Evolutionary conservation across 495 filamentous ascomycete genomes (phyloP), one percentile per base, ranked within the genome.

Genomic region (Oidiodendron maius): DNA sequence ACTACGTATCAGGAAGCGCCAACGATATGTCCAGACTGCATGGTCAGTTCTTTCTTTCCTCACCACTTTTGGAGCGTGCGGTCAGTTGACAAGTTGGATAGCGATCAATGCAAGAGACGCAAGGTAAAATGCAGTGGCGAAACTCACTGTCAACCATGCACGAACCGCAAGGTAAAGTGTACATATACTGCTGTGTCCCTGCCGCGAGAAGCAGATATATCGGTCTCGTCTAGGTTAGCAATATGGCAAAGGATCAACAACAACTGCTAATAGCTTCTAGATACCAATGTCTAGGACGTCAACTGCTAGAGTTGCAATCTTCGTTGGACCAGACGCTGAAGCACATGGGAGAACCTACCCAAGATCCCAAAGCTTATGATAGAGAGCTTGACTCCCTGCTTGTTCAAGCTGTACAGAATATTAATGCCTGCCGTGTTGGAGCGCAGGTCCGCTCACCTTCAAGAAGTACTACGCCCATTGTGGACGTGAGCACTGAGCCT

Each of bases 41-140:
- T 46, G 44, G 44, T 46, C 17, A 9, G 28, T 32, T 8, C 28
- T n/a, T n/a, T n/a, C n/a, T n/a, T n/a, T n/a, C n/a, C n/a, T n/a
- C 28, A 8, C n/a, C 28, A n/a, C 28, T 8, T 32, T 32, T n/a
- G 28, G 8, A 8, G 28, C n/a, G 8, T 8, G 28, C 8, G n/a
- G 8, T 32, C 28, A 8, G 28, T n/a, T 32, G 28, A 32, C 28
- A 32, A 36, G 3, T 13, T 22, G 2, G 25, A 35, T 21, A 46
- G 87, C 60, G 89, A 88, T 55, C 85, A 89, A 60, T 93, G 87
- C 67, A 91, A 91, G 58, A 73, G 85, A 25, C 82, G 87, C 46
- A 91, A 93, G 66, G 91, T 93, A 64, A 91, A 90, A 60, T 93
- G 87, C 66, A 90, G 89, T 63, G 87, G 87, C 32, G 73, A 89